These are phyloP conservation scores for Salix udensis DNA, from an alignment of 345 rosid genomes.

Conservation along the genomic window DNA sequence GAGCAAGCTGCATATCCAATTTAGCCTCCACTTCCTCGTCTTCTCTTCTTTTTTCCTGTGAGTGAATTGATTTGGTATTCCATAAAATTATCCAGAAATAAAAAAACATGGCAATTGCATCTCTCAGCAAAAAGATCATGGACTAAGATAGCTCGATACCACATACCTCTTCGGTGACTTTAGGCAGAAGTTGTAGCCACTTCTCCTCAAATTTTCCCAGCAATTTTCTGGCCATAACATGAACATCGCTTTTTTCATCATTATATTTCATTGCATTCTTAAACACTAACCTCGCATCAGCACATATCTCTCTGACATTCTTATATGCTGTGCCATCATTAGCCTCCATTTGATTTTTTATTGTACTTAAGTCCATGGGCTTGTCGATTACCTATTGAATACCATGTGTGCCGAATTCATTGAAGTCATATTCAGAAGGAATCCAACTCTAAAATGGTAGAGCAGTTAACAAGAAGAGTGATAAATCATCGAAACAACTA, in stretches of 20 bases:
- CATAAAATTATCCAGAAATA: neutral
- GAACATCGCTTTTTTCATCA: slow-evolving; percentile 64
- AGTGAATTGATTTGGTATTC: neutral
- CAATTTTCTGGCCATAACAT: slow-evolving; percentile 83
- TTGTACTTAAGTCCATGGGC: slow-evolving; percentile 94
- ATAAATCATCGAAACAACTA: neutral
- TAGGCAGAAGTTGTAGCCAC: slow-evolving; percentile 78
- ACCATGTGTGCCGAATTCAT: neutral
- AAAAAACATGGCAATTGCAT: neutral
- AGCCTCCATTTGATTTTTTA: slow-evolving; percentile 91
- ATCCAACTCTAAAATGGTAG: neutral
- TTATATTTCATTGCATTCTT: slow-evolving; percentile 94
- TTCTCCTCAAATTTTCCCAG: slow-evolving; percentile 85
- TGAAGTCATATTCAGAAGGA: neutral
- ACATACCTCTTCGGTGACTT: slow-evolving; percentile 80
- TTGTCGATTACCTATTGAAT: slow-evolving; percentile 68
- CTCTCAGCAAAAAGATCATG: neutral
- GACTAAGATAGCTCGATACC: neutral
- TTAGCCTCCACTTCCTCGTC: slow-evolving; percentile 77
- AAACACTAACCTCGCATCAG: slow-evolving; percentile 79
- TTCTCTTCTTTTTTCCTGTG: slow-evolving; percentile 70
- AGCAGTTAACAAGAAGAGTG: neutral
- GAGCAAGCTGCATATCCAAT: slow-evolving; percentile 71
- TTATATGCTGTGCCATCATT: slow-evolving; percentile 78
- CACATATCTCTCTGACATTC: slow-evolving; percentile 70